phyloP scores from a whole-genome alignment of 441 rosid genomes.

The Croton setiger region DNA sequence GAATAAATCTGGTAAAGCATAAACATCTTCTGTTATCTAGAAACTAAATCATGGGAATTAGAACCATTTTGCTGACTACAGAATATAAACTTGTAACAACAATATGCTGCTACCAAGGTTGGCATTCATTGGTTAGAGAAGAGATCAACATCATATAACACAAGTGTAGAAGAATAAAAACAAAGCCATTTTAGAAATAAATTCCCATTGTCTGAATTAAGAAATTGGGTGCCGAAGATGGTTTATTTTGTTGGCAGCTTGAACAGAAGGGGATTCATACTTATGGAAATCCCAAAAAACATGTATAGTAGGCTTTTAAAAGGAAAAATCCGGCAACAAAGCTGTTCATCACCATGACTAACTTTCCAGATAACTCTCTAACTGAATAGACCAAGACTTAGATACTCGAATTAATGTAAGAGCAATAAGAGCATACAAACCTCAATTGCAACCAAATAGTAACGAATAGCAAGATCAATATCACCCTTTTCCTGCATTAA shows the following conservation, averaged over 20 bases:
- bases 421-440: slow-evolving; percentile 39
- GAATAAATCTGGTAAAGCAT: background rate
- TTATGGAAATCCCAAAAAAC: too few relatives aligned
- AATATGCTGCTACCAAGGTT: too few relatives aligned
- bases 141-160: slow-evolving; percentile 2
- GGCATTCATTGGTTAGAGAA: too few relatives aligned
- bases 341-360: too few relatives aligned
- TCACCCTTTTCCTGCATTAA: slow-evolving; percentile 88
- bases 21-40: too few relatives aligned
- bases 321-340: too few relatives aligned
- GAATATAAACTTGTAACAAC: background rate
- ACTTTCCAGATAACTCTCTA: background rate
- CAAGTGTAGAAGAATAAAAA: background rate
- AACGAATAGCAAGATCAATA: slow-evolving; percentile 87
- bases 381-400: background rate
- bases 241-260: too few relatives aligned
- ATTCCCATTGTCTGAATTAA: background rate
- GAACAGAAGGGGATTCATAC: too few relatives aligned
- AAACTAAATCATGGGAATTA: too few relatives aligned
- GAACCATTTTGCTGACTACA: background rate
- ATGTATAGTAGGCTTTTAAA: too few relatives aligned
- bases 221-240: too few relatives aligned
- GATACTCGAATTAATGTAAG: background rate
- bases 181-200: background rate
- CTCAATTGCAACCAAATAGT: slow-evolving; percentile 95